Base-by-base conservation (phyloP, 2,329 filamentous ascomycete species). In the Elsinoe arachidis region DNA sequence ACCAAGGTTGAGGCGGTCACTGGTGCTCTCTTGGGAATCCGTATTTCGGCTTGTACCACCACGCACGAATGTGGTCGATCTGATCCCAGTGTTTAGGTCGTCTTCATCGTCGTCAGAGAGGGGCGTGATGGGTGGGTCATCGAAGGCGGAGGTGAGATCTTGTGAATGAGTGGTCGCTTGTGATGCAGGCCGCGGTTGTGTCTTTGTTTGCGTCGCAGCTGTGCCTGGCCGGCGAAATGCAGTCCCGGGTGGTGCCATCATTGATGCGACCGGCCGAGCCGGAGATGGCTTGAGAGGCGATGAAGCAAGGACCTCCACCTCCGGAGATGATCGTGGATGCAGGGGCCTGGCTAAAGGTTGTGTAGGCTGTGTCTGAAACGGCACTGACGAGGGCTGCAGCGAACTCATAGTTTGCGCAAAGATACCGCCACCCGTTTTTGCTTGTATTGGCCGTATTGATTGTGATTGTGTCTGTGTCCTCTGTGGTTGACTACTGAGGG, bases 261-360 rank as follows among this genome's bases (percentile, higher is more conserved):
- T 73, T 61, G 77, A 83, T 19, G 79, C 81, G 43, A 86, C 66
- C 33, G 76, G 69, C 44, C 74, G 30, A 7, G 41, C 38, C n/a
- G 54, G 54, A 1, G 54, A 56, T 1, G 54, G 43, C 14, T 46
- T 43, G 2, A 38, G 34, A 80, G 90, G 91, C 1, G 92, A 96
- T 2, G 91, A 96, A n/a, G 89, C 88, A 30, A 86, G 85, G 2
- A 96, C 91, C 70, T 96, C 91, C 57, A 96, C 76, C 52, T 68
- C 63, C 3, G 62, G 54, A 4, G 53, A 79, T 68, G 37, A 77
- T 21, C 57, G 51, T 5, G 55, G 55, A 10, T 57, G 51, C 61
- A 39, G 17, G 62, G 57, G 41, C 64, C 64, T 26, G 66, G 68
- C 33, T 23, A 85, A 70, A 34, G 83, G 72, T 64, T 85, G 83